Conservation (phyloP, 441 rosid genomes). For the Arabidopsis lyrata region DNA sequence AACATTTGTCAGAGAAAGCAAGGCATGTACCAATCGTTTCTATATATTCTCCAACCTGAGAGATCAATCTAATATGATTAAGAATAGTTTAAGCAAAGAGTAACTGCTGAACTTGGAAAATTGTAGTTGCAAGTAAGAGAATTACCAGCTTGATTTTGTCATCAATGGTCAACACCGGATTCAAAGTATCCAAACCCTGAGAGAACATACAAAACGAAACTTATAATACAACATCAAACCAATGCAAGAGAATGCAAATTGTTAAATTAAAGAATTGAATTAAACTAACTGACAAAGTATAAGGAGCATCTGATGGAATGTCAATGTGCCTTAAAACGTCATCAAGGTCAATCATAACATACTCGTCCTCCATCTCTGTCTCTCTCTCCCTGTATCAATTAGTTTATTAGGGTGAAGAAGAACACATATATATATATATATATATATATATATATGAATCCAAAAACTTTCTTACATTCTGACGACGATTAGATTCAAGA, state of each 20-base stretch:
- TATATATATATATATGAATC: too few species aligned
- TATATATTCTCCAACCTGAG: constrained; percentile 39
- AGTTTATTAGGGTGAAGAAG: background rate
- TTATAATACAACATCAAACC: background rate
- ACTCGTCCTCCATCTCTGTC: constrained; percentile 41
- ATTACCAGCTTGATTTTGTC: constrained; percentile 36
- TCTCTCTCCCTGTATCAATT: background rate
- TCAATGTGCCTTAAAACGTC: constrained; percentile 47
- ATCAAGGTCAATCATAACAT: constrained; percentile 43
- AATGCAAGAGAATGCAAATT: background rate
- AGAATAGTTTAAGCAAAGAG: background rate
- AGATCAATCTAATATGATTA: background rate
- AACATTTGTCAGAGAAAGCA: constrained; percentile 43
- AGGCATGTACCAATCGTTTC: constrained; percentile 48
- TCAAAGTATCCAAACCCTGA: constrained; percentile 42
- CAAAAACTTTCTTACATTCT: too few species aligned
- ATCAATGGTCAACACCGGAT: constrained; percentile 40
- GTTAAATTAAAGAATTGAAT: background rate
- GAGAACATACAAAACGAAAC: background rate
- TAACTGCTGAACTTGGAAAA: background rate
- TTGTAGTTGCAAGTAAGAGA: background rate
- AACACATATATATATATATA: too few species aligned
- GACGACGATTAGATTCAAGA: too few species aligned
- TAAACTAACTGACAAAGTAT: constrained; percentile 32
- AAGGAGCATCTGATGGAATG: constrained; percentile 41